Conservation (phyloP, 2,329 filamentous ascomycete genomes). For the Colletotrichum sp. region DNA sequence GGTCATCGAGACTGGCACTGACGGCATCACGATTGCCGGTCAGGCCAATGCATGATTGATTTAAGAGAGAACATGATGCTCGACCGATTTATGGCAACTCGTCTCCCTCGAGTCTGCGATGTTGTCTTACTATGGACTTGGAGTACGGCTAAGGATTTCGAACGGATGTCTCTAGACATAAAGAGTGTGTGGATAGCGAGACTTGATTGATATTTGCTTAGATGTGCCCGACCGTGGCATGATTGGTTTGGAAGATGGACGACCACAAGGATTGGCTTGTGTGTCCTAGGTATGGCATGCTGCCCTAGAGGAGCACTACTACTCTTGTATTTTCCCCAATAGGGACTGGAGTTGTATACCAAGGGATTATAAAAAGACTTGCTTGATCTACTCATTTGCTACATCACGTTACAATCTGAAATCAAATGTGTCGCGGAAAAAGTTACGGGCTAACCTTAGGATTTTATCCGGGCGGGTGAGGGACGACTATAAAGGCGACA, state of each 20-base stretch:
- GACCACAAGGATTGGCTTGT: not conserved
- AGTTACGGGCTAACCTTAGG: not conserved
- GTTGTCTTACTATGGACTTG: not conserved
- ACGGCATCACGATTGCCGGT: conserved; percentile 46
- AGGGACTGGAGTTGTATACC: conserved; percentile 12
- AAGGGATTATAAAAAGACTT: not conserved
- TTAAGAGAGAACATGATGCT: not conserved
- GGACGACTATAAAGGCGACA: too few relatives aligned
- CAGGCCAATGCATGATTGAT: not conserved
- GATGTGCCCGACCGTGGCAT: too few relatives aligned
- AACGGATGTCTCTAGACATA: rapidly evolving
- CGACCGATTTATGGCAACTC: not conserved
- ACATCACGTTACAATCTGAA: not conserved
- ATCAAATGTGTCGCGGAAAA: not conserved
- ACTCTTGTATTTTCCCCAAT: not conserved
- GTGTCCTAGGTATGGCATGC: not conserved
- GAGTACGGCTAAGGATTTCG: not conserved
- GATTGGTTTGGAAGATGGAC: not conserved
- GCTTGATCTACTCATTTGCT: not conserved
- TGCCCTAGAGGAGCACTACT: not conserved
- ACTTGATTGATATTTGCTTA: not conserved
- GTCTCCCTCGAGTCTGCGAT: rapidly evolving
- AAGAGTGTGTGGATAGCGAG: not conserved
- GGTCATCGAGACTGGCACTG: conserved; percentile 77
- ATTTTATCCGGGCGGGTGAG: too few relatives aligned